Percentiles rank a stretch among this genome's conserved stretches.
phyloP scores from a whole-genome alignment of 495 filamentous ascomycete genomes.

The Aspergillus haitiensis region DNA sequence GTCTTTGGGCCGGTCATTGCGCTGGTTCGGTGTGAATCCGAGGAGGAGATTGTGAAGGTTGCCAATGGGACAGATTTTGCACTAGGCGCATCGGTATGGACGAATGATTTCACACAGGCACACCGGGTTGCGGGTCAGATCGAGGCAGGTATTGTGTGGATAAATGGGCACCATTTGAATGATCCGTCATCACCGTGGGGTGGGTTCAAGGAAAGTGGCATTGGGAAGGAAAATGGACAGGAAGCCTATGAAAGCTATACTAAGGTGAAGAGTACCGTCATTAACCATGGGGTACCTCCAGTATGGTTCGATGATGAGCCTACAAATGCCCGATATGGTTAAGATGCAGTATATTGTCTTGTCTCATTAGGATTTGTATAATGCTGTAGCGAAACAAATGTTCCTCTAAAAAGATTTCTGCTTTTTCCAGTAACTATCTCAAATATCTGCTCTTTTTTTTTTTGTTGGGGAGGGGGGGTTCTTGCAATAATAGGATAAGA shows the following conservation, averaged over 20 bases:
- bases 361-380: too few relatives aligned
- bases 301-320: constrained; percentile 52
- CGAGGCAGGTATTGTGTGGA: constrained; percentile 61
- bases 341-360: not conserved
- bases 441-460: too few relatives aligned
- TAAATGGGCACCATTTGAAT: constrained; percentile 62
- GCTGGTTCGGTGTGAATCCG: constrained; percentile 46
- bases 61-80: constrained; percentile 55
- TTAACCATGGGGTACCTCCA: constrained; percentile 53
- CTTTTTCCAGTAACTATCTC: too few relatives aligned
- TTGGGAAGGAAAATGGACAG: constrained; percentile 59
- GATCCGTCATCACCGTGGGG: constrained; percentile 63
- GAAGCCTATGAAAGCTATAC: constrained; percentile 60
- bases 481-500: too few relatives aligned
- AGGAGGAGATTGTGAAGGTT: constrained; percentile 45
- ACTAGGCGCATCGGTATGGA: constrained; percentile 58
- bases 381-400: too few relatives aligned
- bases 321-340: constrained; percentile 50
- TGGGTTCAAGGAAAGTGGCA: constrained; percentile 54
- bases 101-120: constrained; percentile 56
- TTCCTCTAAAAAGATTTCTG: not conserved
- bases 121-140: constrained; percentile 56
- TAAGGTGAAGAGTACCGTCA: constrained; percentile 57
- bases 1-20: constrained; percentile 55
- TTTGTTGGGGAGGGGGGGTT: too few relatives aligned